Conservation (phyloP, 768 basidiomycete species). For the Tylopilus cervinicoccineus region DNA sequence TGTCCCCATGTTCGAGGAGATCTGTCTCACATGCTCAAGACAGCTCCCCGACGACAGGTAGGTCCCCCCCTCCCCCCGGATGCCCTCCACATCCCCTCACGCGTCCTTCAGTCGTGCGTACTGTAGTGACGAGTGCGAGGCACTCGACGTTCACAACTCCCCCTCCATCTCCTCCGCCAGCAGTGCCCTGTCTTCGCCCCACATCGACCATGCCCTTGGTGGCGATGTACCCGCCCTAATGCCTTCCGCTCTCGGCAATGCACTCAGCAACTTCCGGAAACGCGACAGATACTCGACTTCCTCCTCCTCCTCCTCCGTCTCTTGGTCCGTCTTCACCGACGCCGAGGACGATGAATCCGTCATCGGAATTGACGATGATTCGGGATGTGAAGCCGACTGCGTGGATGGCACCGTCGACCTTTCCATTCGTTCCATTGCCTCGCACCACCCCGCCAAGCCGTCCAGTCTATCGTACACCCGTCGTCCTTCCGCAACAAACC, state of each 20-base stretch:
- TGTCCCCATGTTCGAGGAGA: conserved; percentile 69
- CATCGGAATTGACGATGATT: conserved; percentile 34
- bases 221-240: conserved; percentile 67
- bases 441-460: conserved; percentile 32
- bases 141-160: conserved; percentile 52
- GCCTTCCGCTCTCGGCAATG: conserved; percentile 52
- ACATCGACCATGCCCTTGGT: conserved; percentile 47
- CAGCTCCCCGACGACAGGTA: conserved; percentile 62
- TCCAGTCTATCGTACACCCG: conserved; percentile 63
- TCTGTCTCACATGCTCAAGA: conserved; percentile 70
- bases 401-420: conserved; percentile 36
- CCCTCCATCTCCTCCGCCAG: conserved; percentile 63
- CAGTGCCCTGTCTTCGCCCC: conserved; percentile 67
- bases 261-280: conserved; percentile 42
- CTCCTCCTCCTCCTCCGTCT: conserved; percentile 63
- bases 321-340: conserved; percentile 64
- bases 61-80: conserved; percentile 24
- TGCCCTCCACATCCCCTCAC: conserved; percentile 14
- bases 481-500: conserved; percentile 68
- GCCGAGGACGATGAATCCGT: conserved; percentile 50
- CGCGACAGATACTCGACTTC: conserved; percentile 53
- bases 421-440: conserved; percentile 41
- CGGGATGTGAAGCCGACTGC: conserved; percentile 28
- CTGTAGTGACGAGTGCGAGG: conserved; percentile 68
- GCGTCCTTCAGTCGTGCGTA: conserved; percentile 53